phyloP scores from a whole-genome alignment of 2,329 filamentous ascomycete species.

The Rhynchosporium secalis region DNA sequence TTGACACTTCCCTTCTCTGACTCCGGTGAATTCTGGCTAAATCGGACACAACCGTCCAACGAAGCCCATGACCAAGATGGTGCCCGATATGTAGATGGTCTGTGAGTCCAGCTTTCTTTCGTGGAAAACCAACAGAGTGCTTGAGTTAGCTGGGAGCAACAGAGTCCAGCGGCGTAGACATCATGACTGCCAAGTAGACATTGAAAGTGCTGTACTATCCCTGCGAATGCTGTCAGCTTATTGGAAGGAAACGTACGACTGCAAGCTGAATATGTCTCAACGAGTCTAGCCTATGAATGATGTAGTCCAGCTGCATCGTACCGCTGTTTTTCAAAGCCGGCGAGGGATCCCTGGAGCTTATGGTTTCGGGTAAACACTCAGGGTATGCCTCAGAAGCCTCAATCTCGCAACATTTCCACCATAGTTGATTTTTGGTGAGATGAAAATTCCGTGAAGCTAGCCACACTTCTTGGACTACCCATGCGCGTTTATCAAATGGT shows the following conservation, averaged over 20 bases:
- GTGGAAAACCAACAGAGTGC: background rate
- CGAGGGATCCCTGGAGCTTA: background rate
- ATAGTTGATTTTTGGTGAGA: slow-evolving; percentile 18
- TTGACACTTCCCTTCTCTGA: background rate
- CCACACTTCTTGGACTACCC: slow-evolving; percentile 21
- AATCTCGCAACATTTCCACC: slow-evolving; percentile 48
- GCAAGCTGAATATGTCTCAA: slow-evolving; percentile 4
- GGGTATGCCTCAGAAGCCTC: slow-evolving; percentile 13
- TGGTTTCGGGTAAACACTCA: background rate
- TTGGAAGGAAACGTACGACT: slow-evolving; percentile 5
- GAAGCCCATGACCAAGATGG: slow-evolving; percentile 16
- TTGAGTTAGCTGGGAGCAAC: background rate
- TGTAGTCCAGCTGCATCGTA: background rate
- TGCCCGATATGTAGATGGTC: slow-evolving; percentile 6
- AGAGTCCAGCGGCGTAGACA: slow-evolving; percentile 2
- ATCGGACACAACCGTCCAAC: slow-evolving; percentile 1
- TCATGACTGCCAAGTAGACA: background rate
- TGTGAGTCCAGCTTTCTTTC: background rate
- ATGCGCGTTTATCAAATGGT: slow-evolving; percentile 19
- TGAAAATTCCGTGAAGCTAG: slow-evolving; percentile 16
- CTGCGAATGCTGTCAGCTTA: slow-evolving; percentile 16
- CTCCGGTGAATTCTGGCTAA: background rate
- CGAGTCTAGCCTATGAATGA: background rate
- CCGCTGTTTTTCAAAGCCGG: background rate
- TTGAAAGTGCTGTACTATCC: slow-evolving; percentile 5